Base-by-base conservation (phyloP, 306 rosid genomes). In the Mucuna pruriens region DNA sequence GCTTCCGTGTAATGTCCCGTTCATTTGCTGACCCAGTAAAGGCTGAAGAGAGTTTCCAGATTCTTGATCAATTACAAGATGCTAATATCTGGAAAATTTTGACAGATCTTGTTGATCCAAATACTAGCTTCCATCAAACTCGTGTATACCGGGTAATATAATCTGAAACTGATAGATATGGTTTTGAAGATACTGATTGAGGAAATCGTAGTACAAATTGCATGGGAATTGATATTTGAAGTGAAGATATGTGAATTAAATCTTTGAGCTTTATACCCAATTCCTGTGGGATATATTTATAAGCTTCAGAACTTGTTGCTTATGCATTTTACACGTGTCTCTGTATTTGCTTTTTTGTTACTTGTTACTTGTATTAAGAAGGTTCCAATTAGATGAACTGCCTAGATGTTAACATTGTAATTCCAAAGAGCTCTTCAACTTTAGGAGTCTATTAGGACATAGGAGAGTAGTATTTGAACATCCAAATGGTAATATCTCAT, bases 21-120 rank as follows among this genome's bases (percentile, higher is more conserved):
- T 95, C 97, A 25, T 95, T 93, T 89, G 89, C 92, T 68, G 98
- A 95, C 66, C 91, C 98, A 48, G 68, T 71, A 81, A 94, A 90
- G 88, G 97, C 97, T 33, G 99, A 95, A 76, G 97, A 95, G 89
- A 90, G 83, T 80, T 95, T 90, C 85, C 97, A 88, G 91, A 86
- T 88, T 84, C 94, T 95, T 85, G 97, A 93, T 90, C 97, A 93
- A 75, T 84, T 95, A 86, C 88, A 95, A 86, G 98, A 95, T 79
- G 85, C 88, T 78, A 92, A 92, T 83, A 85, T 93, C 86, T 95
- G 98, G 99, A 90, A 88, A 90, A 89, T 95, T 80, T 86, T 95
- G 82, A 88, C 84, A 7, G 87, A 89, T 78, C 92, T 95, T 81
- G 91, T 93, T 84, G 98, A 95, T 87, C 89, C 99, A 57, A 85